A percentile compares a stretch with the other conserved stretches of the same genome.
Evolutionary conservation across 2,329 filamentous ascomycete genomes (phyloP).

Genomic region (Xylariaceae sp.): DNA sequence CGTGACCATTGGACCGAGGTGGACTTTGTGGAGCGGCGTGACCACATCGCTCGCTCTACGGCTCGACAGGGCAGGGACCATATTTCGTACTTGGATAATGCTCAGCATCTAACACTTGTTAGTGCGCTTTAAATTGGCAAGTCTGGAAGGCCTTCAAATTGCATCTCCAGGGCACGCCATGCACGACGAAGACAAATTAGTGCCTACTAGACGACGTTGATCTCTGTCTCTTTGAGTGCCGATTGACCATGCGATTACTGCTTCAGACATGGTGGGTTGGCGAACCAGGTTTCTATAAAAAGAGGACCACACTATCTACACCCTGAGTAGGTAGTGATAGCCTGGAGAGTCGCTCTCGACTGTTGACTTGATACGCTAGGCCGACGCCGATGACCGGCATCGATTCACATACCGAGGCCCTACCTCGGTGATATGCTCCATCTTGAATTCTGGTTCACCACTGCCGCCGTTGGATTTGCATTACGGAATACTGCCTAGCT

Average conservation of each 20-base stretch:
- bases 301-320: background rate
- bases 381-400: background rate
- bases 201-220: background rate
- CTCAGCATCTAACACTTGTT: background rate
- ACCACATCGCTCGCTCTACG: constrained; percentile 10
- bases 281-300: background rate
- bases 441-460: background rate
- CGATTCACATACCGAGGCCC: background rate
- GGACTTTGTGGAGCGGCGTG: constrained; percentile 22
- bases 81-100: background rate
- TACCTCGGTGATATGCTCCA: background rate
- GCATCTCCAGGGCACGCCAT: background rate
- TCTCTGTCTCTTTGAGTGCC: background rate
- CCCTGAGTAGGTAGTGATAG: background rate
- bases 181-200: background rate
- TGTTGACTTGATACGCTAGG: background rate
- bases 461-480: too few species aligned
- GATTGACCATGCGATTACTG: background rate
- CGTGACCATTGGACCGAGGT: constrained; percentile 31
- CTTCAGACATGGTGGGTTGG: background rate
- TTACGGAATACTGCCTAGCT: too few species aligned
- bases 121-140: background rate
- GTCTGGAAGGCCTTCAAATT: too few species aligned
- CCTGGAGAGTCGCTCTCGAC: background rate
- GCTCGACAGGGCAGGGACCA: background rate